Evolutionary conservation across 306 rosid genomes (phyloP), one percentile per base, ranked within the genome.

Genomic region (Hippophae gyantsensis): DNA sequence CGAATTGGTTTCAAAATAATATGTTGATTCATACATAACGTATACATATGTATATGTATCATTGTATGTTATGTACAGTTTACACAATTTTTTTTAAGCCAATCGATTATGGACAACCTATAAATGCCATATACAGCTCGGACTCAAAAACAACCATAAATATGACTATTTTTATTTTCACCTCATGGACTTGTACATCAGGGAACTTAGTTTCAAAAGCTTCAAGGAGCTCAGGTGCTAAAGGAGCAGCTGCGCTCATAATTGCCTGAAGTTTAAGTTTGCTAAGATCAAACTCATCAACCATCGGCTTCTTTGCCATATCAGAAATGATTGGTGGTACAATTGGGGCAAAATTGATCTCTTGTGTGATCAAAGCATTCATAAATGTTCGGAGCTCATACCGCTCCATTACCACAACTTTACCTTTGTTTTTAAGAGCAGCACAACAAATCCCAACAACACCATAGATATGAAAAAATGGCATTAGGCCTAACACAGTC

Each of bases 371-470:
- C 84, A 92, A 71, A 5, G 96, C 96, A 43, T 80, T 76, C 32
- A 92, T 60, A 52, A 84, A 88, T 2, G 82, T 74, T 46, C 89
- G 70, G 12, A 92, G 69, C 50, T 92, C 99, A 51, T 71, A 92
- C 46, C 86, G 81, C 52, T 81, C 85, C 95, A 92, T 92, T 8
- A 88, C 99, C 49, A 88, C 95, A 48, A 88, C 99, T 58, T 84
- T 92, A 27, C 96, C 96, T 71, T 86, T 87, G 80, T 69, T 88
- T 61, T 72, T 76, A 18, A 92, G 84, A 13, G 90, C 80, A 10
- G 99, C 86, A 62, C 95, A 92, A 44, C 99, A 92, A 51, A 92
- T 92, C 49, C 99, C 99, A n/a, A 95, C 78, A 45, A 77, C 85
- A 54, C 96, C 99, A 61, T 92, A 92, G 27, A 92, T 85, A 61